A percentile compares a stretch with the other conserved stretches of the same genome.
Evolutionary conservation across 306 rosid genomes (phyloP).

Genomic region (Senna siamea): DNA sequence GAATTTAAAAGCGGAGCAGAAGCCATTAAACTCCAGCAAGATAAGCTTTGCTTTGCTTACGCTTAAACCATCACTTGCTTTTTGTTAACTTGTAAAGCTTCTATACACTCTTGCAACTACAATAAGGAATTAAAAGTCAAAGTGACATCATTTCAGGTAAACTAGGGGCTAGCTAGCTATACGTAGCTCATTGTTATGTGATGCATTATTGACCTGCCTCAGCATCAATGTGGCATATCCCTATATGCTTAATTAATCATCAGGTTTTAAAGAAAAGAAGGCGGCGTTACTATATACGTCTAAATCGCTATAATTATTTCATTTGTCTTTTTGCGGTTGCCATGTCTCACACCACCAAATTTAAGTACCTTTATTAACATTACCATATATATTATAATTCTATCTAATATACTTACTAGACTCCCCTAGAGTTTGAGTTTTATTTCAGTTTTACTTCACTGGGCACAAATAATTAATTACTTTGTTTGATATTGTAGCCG

Average conservation of each 20-base stretch:
- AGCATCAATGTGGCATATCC: constrained; percentile 32
- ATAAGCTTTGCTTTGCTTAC: not conserved
- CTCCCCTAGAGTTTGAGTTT: too few species aligned
- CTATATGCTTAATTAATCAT: constrained; percentile 28
- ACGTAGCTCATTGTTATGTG: not conserved
- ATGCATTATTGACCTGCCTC: not conserved
- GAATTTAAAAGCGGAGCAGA: too few species aligned
- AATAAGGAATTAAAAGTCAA: too few species aligned
- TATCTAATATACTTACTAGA: too few species aligned
- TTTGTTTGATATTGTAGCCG: too few species aligned
- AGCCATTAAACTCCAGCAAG: too few species aligned
- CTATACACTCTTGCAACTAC: not conserved
- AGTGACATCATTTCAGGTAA: too few species aligned
- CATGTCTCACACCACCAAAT: too few species aligned
- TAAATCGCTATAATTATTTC: constrained; percentile 22
- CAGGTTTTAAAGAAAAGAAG: not conserved
- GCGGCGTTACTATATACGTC: not conserved
- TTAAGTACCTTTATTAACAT: too few species aligned
- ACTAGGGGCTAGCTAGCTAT: not conserved
- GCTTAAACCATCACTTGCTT: not conserved
- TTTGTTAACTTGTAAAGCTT: not conserved
- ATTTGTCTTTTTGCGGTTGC: not conserved
- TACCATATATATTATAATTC: too few species aligned
- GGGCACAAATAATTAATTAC: too few species aligned
- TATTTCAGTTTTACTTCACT: too few species aligned